Evolutionary conservation across 2,329 filamentous ascomycete genomes (phyloP), one percentile per base, ranked within the genome.

Genomic region (Stachybotrys elegans): DNA sequence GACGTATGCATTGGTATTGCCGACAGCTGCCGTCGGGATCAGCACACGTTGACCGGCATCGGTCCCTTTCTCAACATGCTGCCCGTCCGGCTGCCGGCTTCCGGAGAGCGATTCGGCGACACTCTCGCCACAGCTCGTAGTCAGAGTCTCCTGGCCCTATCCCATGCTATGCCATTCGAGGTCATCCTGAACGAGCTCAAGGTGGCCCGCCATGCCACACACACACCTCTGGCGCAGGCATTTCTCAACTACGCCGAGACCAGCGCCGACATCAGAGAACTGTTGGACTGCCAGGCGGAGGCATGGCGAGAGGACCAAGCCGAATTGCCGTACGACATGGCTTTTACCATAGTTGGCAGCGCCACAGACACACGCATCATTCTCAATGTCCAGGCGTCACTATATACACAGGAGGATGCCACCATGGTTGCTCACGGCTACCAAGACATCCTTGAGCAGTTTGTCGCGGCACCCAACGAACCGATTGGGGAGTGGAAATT

Each of bases 181-280:
- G 14, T 22, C 12, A 40, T 40, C 37, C n/a, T 40, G 7, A 27
- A 40, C 37, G 37, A 40, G n/a, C 37, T 40, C 17, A 11, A 23
- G 6, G 12, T 22, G 12, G 3, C 37, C 13, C 19, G 37, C 6
- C 14, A 11, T 7, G 20, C 37, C 5, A 25, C 37, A 13, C 22
- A 22, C 19, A 25, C 22, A 9, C 37, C 37, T 9, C 13, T 40
- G 6, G 19, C 22, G 9, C 37, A 40, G 22, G 13, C 12, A 8
- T 40, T 40, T 22, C 19, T 40, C 37, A 40, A 40, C 22, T 40
- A 40, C 22, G 13, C n/a, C n/a, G n/a, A n/a, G n/a, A n/a, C n/a
- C n/a, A n/a, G n/a, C n/a, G n/a, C n/a, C n/a, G n/a, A n/a, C n/a
- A n/a, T n/a, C n/a, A n/a, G n/a, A n/a, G n/a, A n/a, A n/a, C n/a